Conservation (phyloP, 2,329 filamentous ascomycete genomes). For the Metarhizium album region DNA sequence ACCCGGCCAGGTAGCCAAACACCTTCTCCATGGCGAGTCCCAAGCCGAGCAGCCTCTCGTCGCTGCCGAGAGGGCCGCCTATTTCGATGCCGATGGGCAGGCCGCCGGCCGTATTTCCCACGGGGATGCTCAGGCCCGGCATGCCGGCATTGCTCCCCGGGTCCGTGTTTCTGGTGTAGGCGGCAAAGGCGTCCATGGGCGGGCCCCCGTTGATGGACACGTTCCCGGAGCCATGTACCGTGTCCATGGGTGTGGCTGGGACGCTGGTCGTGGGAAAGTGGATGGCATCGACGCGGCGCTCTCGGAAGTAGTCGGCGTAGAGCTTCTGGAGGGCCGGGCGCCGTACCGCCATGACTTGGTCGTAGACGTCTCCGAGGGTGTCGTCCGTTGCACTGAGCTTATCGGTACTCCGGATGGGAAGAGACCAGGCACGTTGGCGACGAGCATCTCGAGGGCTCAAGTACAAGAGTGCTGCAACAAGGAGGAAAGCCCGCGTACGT, state of each 20-base stretch:
- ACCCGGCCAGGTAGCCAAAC: conserved; percentile 7
- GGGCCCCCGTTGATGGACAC: conserved; percentile 11
- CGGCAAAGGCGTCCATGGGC: conserved; percentile 5
- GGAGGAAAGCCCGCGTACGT: too few species aligned
- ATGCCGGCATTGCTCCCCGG: conserved; percentile 11
- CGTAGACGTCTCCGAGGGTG: conserved; percentile 1
- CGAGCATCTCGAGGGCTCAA: too few species aligned
- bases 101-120: conserved; percentile 4
- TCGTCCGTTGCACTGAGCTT: too few species aligned
- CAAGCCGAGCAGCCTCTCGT: conserved; percentile 6
- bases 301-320: conserved; percentile 7
- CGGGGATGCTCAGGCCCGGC: conserved; percentile 10
- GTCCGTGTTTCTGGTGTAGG: conserved; percentile 7
- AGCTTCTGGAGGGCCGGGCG: conserved; percentile 10
- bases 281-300: conserved; percentile 7
- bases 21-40: conserved; percentile 9
- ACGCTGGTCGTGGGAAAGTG: conserved; percentile 10
- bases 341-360: conserved; percentile 7
- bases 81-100: conserved; percentile 11
- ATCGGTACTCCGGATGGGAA: too few species aligned
- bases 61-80: conserved; percentile 9
- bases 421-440: too few species aligned
- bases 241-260: conserved; percentile 9
- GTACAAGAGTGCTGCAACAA: too few species aligned
- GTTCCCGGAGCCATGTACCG: conserved; percentile 7